phyloP scores from a whole-genome alignment of 345 rosid genomes.

The Salix suchowensis region DNA sequence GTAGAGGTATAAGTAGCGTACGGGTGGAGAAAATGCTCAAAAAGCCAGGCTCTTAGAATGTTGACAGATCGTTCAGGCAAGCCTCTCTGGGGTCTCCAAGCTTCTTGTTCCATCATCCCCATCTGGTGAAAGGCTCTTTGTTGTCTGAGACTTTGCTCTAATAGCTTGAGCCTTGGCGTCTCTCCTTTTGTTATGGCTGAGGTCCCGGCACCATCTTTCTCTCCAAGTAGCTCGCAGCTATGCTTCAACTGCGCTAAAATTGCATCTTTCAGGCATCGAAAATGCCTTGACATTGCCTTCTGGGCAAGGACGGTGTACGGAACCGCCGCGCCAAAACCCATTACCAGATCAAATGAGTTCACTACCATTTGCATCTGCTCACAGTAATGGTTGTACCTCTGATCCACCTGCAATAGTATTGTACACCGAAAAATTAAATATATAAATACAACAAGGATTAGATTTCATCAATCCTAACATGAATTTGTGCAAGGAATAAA shows the following conservation, averaged over 20 bases:
- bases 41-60: slow-evolving; percentile 94
- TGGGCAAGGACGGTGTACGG: slow-evolving; percentile 94
- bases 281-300: slow-evolving; percentile 97
- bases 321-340: slow-evolving; percentile 86
- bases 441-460: background rate
- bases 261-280: slow-evolving; percentile 86
- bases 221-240: slow-evolving; percentile 75
- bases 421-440: slow-evolving; percentile 10
- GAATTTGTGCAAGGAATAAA: background rate
- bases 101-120: slow-evolving; percentile 98
- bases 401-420: slow-evolving; percentile 62
- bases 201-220: slow-evolving; percentile 61
- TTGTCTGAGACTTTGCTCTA: slow-evolving; percentile 87
- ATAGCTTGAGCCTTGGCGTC: slow-evolving; percentile 73
- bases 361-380: slow-evolving; percentile 98
- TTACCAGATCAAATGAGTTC: slow-evolving; percentile 86
- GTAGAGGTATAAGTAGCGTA: slow-evolving; percentile 37
- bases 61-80: slow-evolving; percentile 95
- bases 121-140: slow-evolving; percentile 88
- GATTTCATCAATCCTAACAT: background rate
- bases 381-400: slow-evolving; percentile 86
- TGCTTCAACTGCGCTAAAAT: slow-evolving; percentile 63
- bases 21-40: slow-evolving; percentile 99
- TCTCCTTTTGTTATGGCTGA: slow-evolving; percentile 89
- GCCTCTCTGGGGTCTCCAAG: slow-evolving; percentile 96